A percentile compares a stretch with the other conserved stretches of the same genome.
Evolutionary conservation across 176 grass and related monocot genomes (phyloP).

Genomic region (Oryza longistaminata): DNA sequence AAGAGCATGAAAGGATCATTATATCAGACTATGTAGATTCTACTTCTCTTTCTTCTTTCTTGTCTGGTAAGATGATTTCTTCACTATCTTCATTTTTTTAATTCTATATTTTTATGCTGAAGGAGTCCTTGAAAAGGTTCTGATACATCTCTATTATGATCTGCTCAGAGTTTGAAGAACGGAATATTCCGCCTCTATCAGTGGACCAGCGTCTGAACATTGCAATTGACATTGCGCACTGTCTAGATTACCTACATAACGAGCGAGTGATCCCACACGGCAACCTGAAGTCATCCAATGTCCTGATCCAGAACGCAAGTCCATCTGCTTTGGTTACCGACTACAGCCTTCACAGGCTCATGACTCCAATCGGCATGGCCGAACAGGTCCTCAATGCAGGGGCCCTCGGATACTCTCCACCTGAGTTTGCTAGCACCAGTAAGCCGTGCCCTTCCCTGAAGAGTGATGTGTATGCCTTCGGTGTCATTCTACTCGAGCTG

Average conservation of each 20-base stretch:
- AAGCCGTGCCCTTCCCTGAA: constrained; percentile 91
- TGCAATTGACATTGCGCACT: constrained; percentile 55
- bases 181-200: constrained; percentile 57
- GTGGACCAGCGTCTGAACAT: constrained; percentile 55
- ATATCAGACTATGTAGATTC: constrained; percentile 82
- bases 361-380: constrained; percentile 67
- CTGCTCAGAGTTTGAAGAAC: constrained; percentile 61
- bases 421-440: constrained; percentile 77
- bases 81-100: neutral
- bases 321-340: constrained; percentile 59
- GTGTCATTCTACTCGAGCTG: constrained; percentile 81
- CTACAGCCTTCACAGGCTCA: constrained; percentile 78
- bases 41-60: constrained; percentile 63
- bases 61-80: constrained; percentile 62
- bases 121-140: neutral
- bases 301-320: constrained; percentile 58
- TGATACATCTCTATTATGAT: constrained; percentile 36
- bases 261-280: constrained; percentile 81
- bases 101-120: neutral
- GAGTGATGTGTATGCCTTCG: constrained; percentile 89
- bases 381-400: constrained; percentile 78
- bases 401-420: constrained; percentile 81
- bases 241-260: constrained; percentile 85
- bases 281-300: constrained; percentile 82
- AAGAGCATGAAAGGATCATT: constrained; percentile 87